Evolutionary conservation across 768 basidiomycete genomes (phyloP).

Genomic region (Boletus tylopilopsis): DNA sequence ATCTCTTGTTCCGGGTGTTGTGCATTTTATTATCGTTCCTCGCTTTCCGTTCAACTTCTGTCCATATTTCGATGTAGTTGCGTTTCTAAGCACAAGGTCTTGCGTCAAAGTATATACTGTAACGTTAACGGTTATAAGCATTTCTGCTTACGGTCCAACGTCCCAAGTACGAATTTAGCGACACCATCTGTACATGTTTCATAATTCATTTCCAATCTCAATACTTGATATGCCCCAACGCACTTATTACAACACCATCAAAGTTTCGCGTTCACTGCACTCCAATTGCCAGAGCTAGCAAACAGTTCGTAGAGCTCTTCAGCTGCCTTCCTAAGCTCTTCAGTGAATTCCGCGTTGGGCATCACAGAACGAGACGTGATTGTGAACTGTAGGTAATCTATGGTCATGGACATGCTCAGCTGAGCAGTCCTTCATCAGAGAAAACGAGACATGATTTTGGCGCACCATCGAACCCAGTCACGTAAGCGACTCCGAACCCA

Average conservation of each 20-base stretch:
- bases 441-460: not conserved
- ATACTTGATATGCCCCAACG: no score
- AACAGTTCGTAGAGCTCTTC: conserved; percentile 71
- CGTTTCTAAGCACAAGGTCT: conserved; percentile 1
- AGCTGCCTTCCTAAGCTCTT: conserved; percentile 61
- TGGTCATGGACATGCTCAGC: not conserved
- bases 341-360: conserved; percentile 71
- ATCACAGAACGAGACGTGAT: conserved; percentile 83
- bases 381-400: conserved; percentile 81
- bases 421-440: conserved; percentile 2
- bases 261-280: conserved; percentile 15
- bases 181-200: no score
- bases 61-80: conserved; percentile 8
- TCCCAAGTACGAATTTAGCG: no score
- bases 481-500: conserved; percentile 92
- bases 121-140: no score
- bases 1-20: not conserved
- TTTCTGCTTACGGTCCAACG: not conserved
- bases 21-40: conserved; percentile 6
- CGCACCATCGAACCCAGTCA: conserved; percentile 83
- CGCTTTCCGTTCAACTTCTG: not conserved
- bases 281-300: conserved; percentile 6
- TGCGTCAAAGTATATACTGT: conserved; percentile 6
- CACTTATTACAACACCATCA: no score
- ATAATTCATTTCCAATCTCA: no score